Base-by-base conservation (phyloP, 371 early-diverging fungal species). In the Rhizopus stolonifer region DNA sequence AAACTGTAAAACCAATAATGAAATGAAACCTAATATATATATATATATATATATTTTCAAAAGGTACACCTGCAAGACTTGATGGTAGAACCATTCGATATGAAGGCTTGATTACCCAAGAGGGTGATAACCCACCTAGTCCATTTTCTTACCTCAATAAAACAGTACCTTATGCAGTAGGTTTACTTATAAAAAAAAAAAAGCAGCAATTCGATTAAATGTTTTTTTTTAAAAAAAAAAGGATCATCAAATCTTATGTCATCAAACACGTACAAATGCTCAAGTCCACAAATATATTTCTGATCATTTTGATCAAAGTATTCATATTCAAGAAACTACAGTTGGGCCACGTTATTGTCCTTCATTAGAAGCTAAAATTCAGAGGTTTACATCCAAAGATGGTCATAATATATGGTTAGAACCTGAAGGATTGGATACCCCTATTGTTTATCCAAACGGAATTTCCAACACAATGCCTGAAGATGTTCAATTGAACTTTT, bases 281-380 rank as follows among this genome's bases (percentile, higher is more conserved):
- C 60, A 64, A 46, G 83, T 89, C 0, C 93, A 92, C 46, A 66
- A 84, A 25, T 73, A 89, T 34, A 84, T 92, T 46, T 67, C 79
- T 3, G 76, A 86, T 32, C 83, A 92, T 65, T 77, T 92, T 45
- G 84, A 90, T 65, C 71, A 84, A 60, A 88, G 86, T 31, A 87
- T 92, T 32, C 92, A 92, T 62, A 90, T 92, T 33, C 71, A 89
- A 15, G 92, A 92, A 53, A 88, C 88, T 0, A 88, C 92, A 21
- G 84, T 85, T 36, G 93, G 93, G 0, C 93, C 93, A n/a, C 76
- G 92, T 7, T 92, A 92, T 54, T 92, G 93, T 39, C 93, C 93
- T 3, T 90, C 91, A 6, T 73, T 92, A 25, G 93, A 92, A 64
- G 82, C 88, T 48, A 92, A 92, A 66, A 80, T 92, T 19, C 80